Evolutionary conservation across 352 stramenopile species (phyloP).

Genomic region (Blastocystis sp.): DNA sequence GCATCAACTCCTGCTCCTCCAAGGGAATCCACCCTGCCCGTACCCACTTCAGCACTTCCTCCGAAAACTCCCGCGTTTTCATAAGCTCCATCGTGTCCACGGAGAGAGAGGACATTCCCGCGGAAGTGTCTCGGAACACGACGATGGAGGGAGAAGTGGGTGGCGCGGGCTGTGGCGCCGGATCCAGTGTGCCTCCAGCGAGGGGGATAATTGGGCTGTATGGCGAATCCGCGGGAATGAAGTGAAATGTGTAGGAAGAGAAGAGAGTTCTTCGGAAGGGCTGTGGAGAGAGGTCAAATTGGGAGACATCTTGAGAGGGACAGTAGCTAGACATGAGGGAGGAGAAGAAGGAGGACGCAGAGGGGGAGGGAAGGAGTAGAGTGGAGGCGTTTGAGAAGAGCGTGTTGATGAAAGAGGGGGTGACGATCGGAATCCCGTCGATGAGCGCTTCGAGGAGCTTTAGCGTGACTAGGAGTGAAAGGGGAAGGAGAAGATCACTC

Average conservation of each 20-base stretch:
- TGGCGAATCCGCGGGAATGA: background rate
- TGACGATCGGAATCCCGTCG: conserved; percentile 20
- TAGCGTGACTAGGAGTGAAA: background rate
- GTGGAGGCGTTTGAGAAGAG: background rate
- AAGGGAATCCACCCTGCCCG: conserved; percentile 20
- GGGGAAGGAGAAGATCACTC: background rate
- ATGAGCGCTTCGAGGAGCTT: conserved; percentile 53
- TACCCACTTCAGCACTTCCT: conserved; percentile 9
- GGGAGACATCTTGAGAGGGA: background rate
- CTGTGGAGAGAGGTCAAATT: conserved; percentile 6
- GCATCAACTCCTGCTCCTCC: conserved; percentile 57
- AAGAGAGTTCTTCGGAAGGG: background rate
- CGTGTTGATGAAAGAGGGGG: conserved; percentile 22
- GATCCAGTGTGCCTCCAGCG: conserved; percentile 10
- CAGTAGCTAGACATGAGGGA: background rate
- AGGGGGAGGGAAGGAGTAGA: background rate
- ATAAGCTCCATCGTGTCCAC: background rate
- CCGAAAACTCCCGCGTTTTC: background rate
- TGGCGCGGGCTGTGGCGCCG: background rate
- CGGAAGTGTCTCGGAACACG: background rate
- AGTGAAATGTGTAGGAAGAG: conserved; percentile 31
- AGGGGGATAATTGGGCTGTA: conserved; percentile 19
- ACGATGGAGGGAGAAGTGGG: background rate
- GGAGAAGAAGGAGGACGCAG: background rate
- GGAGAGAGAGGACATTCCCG: background rate